A percentile compares a stretch with the other conserved stretches of the same genome.
Conservation (phyloP, 495 filamentous ascomycete species). For the Neurospora discreta region DNA sequence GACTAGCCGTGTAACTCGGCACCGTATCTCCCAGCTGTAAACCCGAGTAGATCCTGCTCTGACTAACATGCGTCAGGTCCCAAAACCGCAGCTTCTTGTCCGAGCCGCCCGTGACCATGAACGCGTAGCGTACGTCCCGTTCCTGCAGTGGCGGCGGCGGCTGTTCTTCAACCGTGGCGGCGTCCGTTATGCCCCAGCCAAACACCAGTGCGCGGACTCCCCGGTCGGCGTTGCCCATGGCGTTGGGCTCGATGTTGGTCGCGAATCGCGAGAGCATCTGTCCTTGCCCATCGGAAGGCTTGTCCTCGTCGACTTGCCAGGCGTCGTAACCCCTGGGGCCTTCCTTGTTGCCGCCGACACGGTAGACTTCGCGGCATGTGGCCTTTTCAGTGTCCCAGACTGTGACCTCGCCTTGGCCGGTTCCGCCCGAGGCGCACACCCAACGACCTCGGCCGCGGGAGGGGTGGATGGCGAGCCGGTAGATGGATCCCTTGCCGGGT, state of each 20-base stretch:
- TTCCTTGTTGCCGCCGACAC: constrained; percentile 45
- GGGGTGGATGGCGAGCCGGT: constrained; percentile 68
- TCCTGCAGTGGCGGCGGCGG: neutral
- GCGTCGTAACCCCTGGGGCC: constrained; percentile 63
- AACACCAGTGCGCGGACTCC: constrained; percentile 51
- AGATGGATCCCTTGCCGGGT: constrained; percentile 68
- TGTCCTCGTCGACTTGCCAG: constrained; percentile 84
- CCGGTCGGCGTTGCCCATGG: constrained; percentile 36
- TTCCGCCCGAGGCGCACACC: constrained; percentile 81
- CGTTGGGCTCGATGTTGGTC: constrained; percentile 49
- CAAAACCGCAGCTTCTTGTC: constrained; percentile 91
- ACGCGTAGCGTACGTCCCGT: constrained; percentile 49
- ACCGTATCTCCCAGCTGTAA: constrained; percentile 56
- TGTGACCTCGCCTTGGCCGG: constrained; percentile 82
- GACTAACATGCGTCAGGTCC: constrained; percentile 66
- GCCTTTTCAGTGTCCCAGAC: constrained; percentile 93
- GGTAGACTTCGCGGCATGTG: constrained; percentile 81
- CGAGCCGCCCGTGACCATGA: constrained; percentile 75
- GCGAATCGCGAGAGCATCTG: constrained; percentile 78
- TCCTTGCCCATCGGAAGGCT: constrained; percentile 47
- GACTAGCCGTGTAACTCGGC: constrained; percentile 59
- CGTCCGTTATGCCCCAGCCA: constrained; percentile 33
- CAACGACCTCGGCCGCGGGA: constrained; percentile 63
- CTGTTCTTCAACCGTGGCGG: constrained; percentile 34
- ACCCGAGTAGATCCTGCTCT: constrained; percentile 69